Conservation (phyloP, 352 stramenopile genomes). For the Blastocystis sp. region DNA sequence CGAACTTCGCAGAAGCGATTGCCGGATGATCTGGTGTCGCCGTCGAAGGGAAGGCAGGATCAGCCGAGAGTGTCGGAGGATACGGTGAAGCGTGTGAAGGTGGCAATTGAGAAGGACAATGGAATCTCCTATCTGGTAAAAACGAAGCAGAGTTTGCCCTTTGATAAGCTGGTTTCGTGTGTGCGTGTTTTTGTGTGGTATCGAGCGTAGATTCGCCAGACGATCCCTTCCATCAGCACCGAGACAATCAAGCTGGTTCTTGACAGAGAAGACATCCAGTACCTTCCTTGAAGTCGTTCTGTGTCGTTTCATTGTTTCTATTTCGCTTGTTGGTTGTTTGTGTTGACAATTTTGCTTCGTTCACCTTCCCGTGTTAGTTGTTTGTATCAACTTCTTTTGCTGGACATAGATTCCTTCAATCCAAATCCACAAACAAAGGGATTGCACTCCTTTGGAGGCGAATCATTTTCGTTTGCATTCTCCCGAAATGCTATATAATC, state of each 20-base stretch:
- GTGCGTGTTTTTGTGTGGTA: neutral
- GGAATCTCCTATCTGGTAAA: neutral
- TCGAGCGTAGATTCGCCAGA: neutral
- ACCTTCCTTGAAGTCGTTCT: neutral
- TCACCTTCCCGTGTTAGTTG: too few relatives aligned
- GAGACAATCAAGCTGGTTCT: neutral
- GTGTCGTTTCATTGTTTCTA: neutral
- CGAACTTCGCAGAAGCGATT: neutral
- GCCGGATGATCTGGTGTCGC: neutral
- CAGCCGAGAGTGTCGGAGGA: neutral
- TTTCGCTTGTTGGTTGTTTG: constrained; percentile 8
- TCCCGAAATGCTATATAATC: too few relatives aligned
- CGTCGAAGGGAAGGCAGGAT: neutral
- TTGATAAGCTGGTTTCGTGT: constrained; percentile 1
- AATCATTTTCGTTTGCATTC: too few relatives aligned
- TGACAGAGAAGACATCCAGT: constrained; percentile 14
- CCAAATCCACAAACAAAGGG: too few relatives aligned
- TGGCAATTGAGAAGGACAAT: constrained; percentile 6
- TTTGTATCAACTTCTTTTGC: too few relatives aligned
- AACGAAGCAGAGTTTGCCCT: constrained; percentile 5
- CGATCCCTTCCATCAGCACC: neutral
- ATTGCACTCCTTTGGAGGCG: too few relatives aligned
- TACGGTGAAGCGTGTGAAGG: neutral
- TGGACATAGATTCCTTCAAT: too few relatives aligned
- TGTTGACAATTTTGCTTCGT: neutral